Conservation (phyloP, 2,329 filamentous ascomycete species). For the Xylaria sp. region DNA sequence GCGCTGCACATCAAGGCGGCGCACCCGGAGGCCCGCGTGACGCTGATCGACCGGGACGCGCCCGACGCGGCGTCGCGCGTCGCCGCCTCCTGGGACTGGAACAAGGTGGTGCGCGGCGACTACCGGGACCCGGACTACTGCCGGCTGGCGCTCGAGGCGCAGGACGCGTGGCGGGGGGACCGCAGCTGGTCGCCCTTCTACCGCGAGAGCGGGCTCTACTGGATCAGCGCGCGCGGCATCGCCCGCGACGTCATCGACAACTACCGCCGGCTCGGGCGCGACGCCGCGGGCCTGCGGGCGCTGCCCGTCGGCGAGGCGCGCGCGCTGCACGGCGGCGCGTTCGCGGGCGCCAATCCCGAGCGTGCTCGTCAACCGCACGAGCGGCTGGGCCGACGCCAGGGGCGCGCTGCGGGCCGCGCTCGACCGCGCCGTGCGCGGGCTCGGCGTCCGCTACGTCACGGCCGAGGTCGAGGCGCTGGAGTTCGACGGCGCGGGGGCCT, state of each 20-base stretch:
- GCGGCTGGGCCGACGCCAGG: conserved; percentile 60
- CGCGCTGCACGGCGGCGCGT: conserved; percentile 52
- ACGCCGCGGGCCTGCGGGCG: conserved; percentile 40
- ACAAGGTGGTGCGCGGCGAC: conserved; percentile 72
- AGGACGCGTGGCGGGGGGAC: conserved; percentile 54
- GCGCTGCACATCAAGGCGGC: conserved; percentile 63
- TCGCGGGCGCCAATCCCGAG: conserved; percentile 55
- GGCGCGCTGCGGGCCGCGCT: conserved; percentile 53
- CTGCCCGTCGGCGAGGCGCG: conserved; percentile 52
- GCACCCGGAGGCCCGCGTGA: conserved; percentile 54
- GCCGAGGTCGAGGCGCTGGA: conserved; percentile 47
- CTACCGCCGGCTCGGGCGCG: conserved; percentile 31
- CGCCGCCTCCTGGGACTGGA: conserved; percentile 73
- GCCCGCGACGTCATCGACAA: conserved; percentile 41
- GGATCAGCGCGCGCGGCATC: conserved; percentile 34
- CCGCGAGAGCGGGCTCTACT: conserved; percentile 55
- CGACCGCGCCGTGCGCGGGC: conserved; percentile 46
- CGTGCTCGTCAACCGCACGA: conserved; percentile 56
- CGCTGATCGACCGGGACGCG: conserved; percentile 59
- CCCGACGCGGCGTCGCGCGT: conserved; percentile 48
- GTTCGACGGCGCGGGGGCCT: conserved; percentile 37
- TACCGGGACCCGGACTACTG: conserved; percentile 68
- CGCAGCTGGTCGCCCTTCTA: conserved; percentile 53
- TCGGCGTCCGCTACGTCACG: conserved; percentile 55
- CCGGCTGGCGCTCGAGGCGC: conserved; percentile 65